phyloP scores from a whole-genome alignment of 1,139 yeast genomes.

The Kurtzmaniella quercitrusa region DNA sequence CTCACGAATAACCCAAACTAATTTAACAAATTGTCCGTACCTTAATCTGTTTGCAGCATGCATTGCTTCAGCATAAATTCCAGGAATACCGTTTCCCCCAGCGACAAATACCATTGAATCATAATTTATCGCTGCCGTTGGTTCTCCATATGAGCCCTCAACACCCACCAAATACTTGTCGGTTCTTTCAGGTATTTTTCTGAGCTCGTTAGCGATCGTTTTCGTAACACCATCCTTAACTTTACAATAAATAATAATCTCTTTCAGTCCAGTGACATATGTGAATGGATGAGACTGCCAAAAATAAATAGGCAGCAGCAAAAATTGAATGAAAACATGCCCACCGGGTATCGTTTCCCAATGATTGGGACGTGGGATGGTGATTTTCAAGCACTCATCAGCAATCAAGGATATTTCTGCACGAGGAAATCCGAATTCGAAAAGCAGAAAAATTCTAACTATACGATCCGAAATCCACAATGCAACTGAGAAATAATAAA shows the following conservation, averaged over 20 bases:
- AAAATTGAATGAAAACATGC: slow-evolving; percentile 51
- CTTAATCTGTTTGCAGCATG: slow-evolving; percentile 14
- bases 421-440: slow-evolving; percentile 33
- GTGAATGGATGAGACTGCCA: slow-evolving; percentile 72
- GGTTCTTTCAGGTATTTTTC: slow-evolving; percentile 20
- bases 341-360: slow-evolving; percentile 36
- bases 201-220: slow-evolving; percentile 23
- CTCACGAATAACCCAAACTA: slow-evolving; percentile 49
- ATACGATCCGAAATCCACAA: slow-evolving; percentile 30
- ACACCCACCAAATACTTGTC: slow-evolving; percentile 26
- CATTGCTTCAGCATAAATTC: slow-evolving; percentile 28
- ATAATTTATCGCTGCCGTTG: slow-evolving; percentile 23
- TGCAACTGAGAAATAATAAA: slow-evolving; percentile 16
- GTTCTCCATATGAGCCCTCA: slow-evolving; percentile 38
- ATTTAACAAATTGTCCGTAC: slow-evolving; percentile 10
- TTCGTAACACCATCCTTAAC: slow-evolving; percentile 34
- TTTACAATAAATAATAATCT: slow-evolving; percentile 25
- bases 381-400: slow-evolving; percentile 33
- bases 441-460: slow-evolving; percentile 19
- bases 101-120: slow-evolving; percentile 32
- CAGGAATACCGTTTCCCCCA: slow-evolving; percentile 44
- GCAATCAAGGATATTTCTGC: slow-evolving; percentile 49
- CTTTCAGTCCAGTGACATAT: slow-evolving; percentile 30
- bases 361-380: slow-evolving; percentile 13
- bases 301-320: slow-evolving; percentile 40